Evolutionary conservation across 106 monocot genomes (phyloP).

Genomic region (Phalaenopsis aphrodite): DNA sequence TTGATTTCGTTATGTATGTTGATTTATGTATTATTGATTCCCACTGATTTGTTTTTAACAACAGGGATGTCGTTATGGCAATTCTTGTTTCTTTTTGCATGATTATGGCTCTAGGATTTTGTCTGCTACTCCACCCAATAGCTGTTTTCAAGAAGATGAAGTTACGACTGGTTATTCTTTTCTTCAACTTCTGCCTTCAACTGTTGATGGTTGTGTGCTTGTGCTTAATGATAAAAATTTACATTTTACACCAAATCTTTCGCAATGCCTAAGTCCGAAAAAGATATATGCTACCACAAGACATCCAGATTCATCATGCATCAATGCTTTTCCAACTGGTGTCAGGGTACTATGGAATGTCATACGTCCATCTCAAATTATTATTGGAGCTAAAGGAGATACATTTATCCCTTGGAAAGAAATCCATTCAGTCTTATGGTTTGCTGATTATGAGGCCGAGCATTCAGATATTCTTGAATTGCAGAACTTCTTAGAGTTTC

Average conservation of each 20-base stretch:
- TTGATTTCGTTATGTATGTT: neutral
- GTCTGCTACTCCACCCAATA: neutral
- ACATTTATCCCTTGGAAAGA: conserved; percentile 36
- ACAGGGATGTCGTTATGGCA: conserved; percentile 75
- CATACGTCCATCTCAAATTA: conserved; percentile 8
- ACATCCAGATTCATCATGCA: conserved; percentile 16
- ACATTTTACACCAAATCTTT: conserved; percentile 32
- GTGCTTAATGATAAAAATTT: conserved; percentile 49
- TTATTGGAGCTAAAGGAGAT: conserved; percentile 18
- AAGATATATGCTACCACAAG: conserved; percentile 35
- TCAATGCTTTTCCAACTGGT: conserved; percentile 12
- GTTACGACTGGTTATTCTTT: conserved; percentile 22
- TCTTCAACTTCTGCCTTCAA: conserved; percentile 23
- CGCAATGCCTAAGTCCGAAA: conserved; percentile 14
- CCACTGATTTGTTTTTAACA: neutral
- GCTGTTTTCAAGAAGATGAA: conserved; percentile 40
- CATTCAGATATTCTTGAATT: conserved; percentile 18
- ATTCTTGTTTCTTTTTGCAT: conserved; percentile 57
- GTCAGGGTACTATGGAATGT: conserved; percentile 28
- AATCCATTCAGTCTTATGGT: conserved; percentile 43
- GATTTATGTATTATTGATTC: neutral
- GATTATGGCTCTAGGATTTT: conserved; percentile 15
- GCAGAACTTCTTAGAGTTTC: conserved; percentile 35
- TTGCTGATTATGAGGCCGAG: conserved; percentile 26
- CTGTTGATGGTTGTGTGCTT: conserved; percentile 23